phyloP scores from a whole-genome alignment of 164 flowering plant species.

The Aristolochia californica region DNA sequence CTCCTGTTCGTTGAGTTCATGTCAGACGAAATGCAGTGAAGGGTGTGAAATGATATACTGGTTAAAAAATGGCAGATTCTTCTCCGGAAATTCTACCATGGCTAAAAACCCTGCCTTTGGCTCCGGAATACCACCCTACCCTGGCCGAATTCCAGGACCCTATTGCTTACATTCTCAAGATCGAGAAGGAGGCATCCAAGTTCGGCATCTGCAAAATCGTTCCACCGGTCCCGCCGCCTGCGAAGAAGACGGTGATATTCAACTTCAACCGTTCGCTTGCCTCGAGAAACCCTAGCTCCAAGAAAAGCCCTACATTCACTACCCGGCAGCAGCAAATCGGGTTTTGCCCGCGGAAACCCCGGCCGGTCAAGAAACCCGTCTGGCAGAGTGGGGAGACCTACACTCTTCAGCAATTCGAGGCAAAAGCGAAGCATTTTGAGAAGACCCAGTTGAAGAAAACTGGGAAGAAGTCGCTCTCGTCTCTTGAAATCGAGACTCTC shows the following conservation, averaged over 20 bases:
- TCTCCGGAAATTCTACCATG: slow-evolving; percentile 57
- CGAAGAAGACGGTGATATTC: slow-evolving; percentile 54
- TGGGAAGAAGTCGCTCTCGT: slow-evolving; percentile 30
- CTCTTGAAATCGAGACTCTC: slow-evolving; percentile 72
- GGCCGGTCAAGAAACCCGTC: slow-evolving; percentile 76
- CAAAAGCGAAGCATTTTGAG: slow-evolving; percentile 77
- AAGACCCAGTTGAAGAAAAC: slow-evolving; percentile 39
- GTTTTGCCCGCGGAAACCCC: slow-evolving; percentile 70
- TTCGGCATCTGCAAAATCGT: slow-evolving; percentile 98
- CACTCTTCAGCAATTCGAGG: slow-evolving; percentile 63
- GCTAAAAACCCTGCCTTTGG: slow-evolving; percentile 78
- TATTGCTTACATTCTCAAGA: slow-evolving; percentile 89
- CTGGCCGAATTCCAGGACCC: slow-evolving; percentile 91
- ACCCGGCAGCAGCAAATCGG: slow-evolving; percentile 98
- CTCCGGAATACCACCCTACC: slow-evolving; percentile 89
- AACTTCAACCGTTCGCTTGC: slow-evolving; percentile 68
- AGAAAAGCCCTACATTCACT: slow-evolving; percentile 59
- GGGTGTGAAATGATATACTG: background rate
- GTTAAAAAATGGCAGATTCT: slow-evolving; percentile 7
- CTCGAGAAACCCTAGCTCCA: slow-evolving; percentile 23
- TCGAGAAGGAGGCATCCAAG: slow-evolving; percentile 83
- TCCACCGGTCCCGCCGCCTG: slow-evolving; percentile 64
- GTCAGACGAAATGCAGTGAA: background rate
- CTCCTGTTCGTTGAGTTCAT: no score
- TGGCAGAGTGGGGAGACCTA: slow-evolving; percentile 95